Percentiles rank a stretch among this genome's conserved stretches.
Conservation (phyloP, 1,139 yeast genomes). For the Pichia inconspicua region DNA sequence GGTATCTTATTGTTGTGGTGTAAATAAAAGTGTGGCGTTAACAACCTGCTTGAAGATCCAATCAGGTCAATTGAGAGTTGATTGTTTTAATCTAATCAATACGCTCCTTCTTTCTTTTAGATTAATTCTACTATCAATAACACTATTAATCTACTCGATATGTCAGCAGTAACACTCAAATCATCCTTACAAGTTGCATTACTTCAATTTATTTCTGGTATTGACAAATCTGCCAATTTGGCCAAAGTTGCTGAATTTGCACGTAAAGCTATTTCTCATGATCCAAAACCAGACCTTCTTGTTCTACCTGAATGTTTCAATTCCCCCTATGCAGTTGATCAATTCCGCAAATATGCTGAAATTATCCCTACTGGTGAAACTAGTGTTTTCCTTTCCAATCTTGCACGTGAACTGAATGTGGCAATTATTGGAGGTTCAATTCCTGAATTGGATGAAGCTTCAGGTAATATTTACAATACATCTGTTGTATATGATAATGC, state of each 20-base stretch:
- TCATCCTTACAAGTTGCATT: conserved; percentile 52
- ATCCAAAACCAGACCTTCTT: conserved; percentile 47
- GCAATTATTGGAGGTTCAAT: conserved; percentile 84
- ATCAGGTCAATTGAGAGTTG: no score
- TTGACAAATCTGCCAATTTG: conserved; percentile 54
- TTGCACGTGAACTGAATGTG: conserved; percentile 57
- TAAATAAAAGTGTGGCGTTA: no score
- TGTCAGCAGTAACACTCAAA: conserved; percentile 19
- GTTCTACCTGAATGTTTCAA: conserved; percentile 90
- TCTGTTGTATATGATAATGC: conserved; percentile 62
- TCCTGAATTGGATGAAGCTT: conserved; percentile 55
- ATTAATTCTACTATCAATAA: no score
- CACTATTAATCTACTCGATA: neutral
- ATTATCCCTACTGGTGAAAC: conserved; percentile 64
- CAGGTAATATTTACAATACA: conserved; percentile 63
- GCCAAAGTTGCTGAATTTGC: conserved; percentile 43
- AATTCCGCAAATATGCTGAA: conserved; percentile 83
- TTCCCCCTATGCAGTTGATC: conserved; percentile 85
- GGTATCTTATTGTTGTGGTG: no score
- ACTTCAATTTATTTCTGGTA: conserved; percentile 68
- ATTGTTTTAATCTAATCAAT: no score
- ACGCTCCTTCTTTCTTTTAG: no score
- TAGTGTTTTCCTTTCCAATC: conserved; percentile 46
- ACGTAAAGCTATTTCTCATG: conserved; percentile 41
- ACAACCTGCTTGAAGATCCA: no score